A percentile compares a stretch with the other conserved stretches of the same genome.
Evolutionary conservation across 495 filamentous ascomycete genomes (phyloP).

Genomic region (Penicillium riverlandense): DNA sequence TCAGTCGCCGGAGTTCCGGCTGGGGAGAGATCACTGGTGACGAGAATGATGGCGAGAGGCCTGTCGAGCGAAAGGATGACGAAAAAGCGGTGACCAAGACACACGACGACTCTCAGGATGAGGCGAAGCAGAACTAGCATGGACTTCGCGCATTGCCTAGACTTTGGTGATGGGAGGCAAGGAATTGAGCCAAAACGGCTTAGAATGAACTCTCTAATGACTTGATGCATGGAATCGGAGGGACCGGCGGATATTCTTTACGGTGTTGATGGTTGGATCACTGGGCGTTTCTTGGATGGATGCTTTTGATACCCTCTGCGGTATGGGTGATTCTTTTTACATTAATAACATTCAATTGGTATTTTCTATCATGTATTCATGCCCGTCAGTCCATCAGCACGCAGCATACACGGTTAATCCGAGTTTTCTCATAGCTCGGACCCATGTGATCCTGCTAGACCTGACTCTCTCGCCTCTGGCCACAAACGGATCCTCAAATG

Average conservation of each 20-base stretch:
- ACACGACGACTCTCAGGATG: constrained; percentile 5
- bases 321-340: constrained; percentile 2
- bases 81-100: background rate
- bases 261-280: constrained; percentile 7
- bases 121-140: constrained; percentile 6
- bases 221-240: constrained; percentile 14
- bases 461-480: no score
- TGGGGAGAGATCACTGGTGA: constrained; percentile 54
- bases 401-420: no score
- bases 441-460: no score
- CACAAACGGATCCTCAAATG: no score
- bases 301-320: constrained; percentile 21
- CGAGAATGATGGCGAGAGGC: constrained; percentile 28
- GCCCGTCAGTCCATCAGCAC: background rate
- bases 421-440: no score
- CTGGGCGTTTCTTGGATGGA: constrained; percentile 8
- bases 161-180: constrained; percentile 13
- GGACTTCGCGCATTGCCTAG: background rate
- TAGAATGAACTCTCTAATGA: constrained; percentile 11
- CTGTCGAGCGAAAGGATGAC: constrained; percentile 7
- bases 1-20: constrained; percentile 56
- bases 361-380: background rate
- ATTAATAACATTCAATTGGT: background rate
- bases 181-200: background rate
- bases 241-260: constrained; percentile 4